Evolutionary conservation across 371 early-diverging fungal genomes (phyloP).

Genomic region (Rhizomucor miehei): DNA sequence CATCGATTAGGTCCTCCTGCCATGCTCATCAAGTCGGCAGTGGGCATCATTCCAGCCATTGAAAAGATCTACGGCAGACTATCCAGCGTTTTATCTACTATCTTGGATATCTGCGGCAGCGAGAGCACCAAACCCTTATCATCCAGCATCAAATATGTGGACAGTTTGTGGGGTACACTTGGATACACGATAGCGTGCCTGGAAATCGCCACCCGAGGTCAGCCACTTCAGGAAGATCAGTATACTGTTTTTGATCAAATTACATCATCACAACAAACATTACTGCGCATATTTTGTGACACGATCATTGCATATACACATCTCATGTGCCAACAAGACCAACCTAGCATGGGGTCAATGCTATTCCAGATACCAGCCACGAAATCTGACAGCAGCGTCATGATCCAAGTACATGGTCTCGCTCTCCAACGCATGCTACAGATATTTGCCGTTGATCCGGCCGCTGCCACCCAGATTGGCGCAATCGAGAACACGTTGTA

Average conservation of each 20-base stretch:
- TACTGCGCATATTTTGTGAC: conserved; percentile 66
- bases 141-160: conserved; percentile 39
- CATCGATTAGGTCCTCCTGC: conserved; percentile 35
- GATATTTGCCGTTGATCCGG: conserved; percentile 34
- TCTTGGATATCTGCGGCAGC: conserved; percentile 39
- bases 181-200: conserved; percentile 68
- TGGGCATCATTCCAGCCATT: conserved; percentile 32
- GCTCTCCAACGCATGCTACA: conserved; percentile 50
- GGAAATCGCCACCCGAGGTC: conserved; percentile 69
- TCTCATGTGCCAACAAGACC: conserved; percentile 39
- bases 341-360: conserved; percentile 7
- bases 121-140: conserved; percentile 36
- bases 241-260: conserved; percentile 57
- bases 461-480: conserved; percentile 5
- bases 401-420: conserved; percentile 33
- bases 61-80: conserved; percentile 49
- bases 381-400: conserved; percentile 5
- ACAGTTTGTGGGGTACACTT: conserved; percentile 62
- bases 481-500: conserved; percentile 19
- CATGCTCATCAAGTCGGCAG: conserved; percentile 20
- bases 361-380: conserved; percentile 7
- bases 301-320: conserved; percentile 56
- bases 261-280: conserved; percentile 51
- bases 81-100: conserved; percentile 49
- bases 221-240: conserved; percentile 8